Evolutionary conservation across 2,329 filamentous ascomycete genomes (phyloP), one percentile per base, ranked within the genome.

Genomic region (Fusarium oxysporum): DNA sequence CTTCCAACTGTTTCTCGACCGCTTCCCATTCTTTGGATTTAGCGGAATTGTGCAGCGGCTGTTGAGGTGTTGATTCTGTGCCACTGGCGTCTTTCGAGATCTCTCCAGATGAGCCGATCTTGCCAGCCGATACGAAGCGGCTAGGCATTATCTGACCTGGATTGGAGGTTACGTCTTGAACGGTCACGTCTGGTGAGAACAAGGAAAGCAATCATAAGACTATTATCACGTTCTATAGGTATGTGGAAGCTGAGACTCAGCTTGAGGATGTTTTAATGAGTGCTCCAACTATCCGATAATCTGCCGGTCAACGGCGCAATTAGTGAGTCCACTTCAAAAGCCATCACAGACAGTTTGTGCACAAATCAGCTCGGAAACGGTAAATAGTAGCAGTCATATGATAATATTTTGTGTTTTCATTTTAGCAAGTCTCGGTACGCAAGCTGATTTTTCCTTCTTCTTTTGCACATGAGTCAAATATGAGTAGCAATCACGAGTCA

Each of bases 1-100:
- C 87, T 23, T 92, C 91, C 23, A 95, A 85, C 70, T 92, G 88
- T 50, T 85, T 82, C 80, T 92, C 89, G 17, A 91, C 92, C 38
- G 85, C 84, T 72, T 89, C 87, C 92, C 92, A 94, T 66, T 90
- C 90, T 38, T 80, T 78, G 40, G 77, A 74, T 68, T 74, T 78
- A 41, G 67, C 62, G 35, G 75, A 58, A 59, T 57, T 55, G 32
- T 81, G 58, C 14, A 72, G 63, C 65, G 65, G 61, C 65, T 74
- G 56, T 45, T 37, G 44, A 35, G 33, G 23, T n/a, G 61, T 32
- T 60, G 66, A 32, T 44, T 45, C 32, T 38, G 58, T 19, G n/a
- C 28, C 50, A 12, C 60, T 61, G 12, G 63, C 71, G 53, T 77
- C 74, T 59, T 78, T 76, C 50, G 72, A 47, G 41, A 66, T 62